A percentile compares a stretch with the other conserved stretches of the same genome.
Evolutionary conservation across 2,329 filamentous ascomycete genomes (phyloP).

Genomic region (Waltergamsia citrina): DNA sequence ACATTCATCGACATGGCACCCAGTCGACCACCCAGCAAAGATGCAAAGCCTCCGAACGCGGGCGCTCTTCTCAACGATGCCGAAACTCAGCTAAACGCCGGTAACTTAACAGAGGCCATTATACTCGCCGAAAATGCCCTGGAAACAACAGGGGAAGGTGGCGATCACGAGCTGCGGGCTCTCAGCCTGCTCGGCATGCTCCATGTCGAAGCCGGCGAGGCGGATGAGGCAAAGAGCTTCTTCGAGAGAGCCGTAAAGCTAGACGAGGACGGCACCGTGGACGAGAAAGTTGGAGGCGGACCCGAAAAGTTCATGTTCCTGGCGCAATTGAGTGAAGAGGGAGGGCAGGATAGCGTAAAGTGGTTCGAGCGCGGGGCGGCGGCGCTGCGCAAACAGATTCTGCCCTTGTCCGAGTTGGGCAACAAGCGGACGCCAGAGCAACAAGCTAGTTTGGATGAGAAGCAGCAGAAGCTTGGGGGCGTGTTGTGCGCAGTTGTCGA

Average conservation of each 20-base stretch:
- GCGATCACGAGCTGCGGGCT: conserved; percentile 50
- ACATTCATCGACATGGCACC: conserved; percentile 25
- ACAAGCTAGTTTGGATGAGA: conserved; percentile 46
- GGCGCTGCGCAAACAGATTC: conserved; percentile 64
- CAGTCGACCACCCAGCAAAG: conserved; percentile 21
- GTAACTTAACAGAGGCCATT: conserved; percentile 29
- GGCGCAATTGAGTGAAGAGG: conserved; percentile 74
- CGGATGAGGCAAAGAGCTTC: conserved; percentile 61
- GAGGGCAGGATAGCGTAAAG: conserved; percentile 52
- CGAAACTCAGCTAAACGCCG: conserved; percentile 29
- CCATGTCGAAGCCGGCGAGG: conserved; percentile 71
- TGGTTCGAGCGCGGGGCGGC: conserved; percentile 66
- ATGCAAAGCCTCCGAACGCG: conserved; percentile 22
- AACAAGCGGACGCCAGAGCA: conserved; percentile 23
- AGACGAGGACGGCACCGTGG: conserved; percentile 64
- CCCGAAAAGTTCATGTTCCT: conserved; percentile 93
- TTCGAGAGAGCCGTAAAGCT: conserved; percentile 67
- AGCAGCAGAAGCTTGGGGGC: conserved; percentile 74
- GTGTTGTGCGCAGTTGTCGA: conserved; percentile 92
- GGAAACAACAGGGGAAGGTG: conserved; percentile 29
- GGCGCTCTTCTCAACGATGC: conserved; percentile 25
- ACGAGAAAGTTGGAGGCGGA: conserved; percentile 67
- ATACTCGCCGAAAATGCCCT: conserved; percentile 31
- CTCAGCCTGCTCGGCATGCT: conserved; percentile 75
- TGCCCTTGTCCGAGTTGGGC: conserved; percentile 42